Conservation (phyloP, 768 basidiomycete genomes). For the Cyclocybe cylindracea region DNA sequence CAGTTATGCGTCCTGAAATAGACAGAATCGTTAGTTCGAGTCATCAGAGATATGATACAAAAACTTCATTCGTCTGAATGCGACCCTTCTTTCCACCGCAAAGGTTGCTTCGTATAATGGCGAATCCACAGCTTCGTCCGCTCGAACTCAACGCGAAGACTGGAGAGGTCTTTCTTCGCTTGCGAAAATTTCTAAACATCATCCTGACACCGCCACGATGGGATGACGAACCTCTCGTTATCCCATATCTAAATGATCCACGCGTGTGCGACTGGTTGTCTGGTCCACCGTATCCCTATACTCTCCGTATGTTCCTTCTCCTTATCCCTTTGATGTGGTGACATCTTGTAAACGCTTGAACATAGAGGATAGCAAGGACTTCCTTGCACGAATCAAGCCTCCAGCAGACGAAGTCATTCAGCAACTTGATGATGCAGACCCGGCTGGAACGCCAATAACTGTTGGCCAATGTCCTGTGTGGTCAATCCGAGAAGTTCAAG, state of each 20-base stretch:
- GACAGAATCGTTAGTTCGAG: too few relatives aligned
- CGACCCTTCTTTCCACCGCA: too few relatives aligned
- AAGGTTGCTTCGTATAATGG: background rate
- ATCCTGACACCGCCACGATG: constrained; percentile 60
- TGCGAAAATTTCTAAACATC: constrained; percentile 50
- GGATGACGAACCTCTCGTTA: constrained; percentile 39
- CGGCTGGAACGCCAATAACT: constrained; percentile 24
- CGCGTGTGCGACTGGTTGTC: constrained; percentile 45
- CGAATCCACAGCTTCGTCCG: constrained; percentile 24
- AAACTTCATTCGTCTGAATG: too few relatives aligned
- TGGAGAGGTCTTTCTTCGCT: constrained; percentile 49
- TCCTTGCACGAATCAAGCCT: constrained; percentile 17
- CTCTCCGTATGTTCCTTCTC: constrained; percentile 23
- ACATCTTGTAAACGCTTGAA: background rate
- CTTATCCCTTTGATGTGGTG: background rate
- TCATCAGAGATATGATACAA: too few relatives aligned
- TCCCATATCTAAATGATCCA: constrained; percentile 49
- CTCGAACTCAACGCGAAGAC: constrained; percentile 34
- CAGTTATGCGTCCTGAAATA: too few relatives aligned
- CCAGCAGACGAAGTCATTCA: constrained; percentile 30
- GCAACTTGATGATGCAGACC: constrained; percentile 29
- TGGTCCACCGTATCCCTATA: constrained; percentile 58
- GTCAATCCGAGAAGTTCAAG: constrained; percentile 51
- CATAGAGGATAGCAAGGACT: constrained; percentile 32
- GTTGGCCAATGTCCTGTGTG: constrained; percentile 51